Evolutionary conservation across 2,329 filamentous ascomycete genomes (phyloP), one percentile per base, ranked within the genome.

Genomic region (Colletotrichum falcatum): DNA sequence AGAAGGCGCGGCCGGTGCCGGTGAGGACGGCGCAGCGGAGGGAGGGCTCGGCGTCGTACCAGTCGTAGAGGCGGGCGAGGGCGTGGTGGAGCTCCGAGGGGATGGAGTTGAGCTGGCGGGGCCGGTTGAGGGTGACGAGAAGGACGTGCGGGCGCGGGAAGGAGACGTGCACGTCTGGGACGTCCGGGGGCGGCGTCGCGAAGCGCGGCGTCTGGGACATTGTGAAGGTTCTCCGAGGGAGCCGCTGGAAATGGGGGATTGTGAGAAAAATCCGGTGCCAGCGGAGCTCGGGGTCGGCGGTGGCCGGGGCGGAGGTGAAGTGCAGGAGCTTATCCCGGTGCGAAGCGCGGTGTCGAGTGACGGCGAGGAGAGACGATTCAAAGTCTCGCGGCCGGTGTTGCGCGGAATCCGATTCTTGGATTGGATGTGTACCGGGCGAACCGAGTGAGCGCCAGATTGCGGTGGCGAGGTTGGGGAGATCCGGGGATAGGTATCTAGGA

Each of bases 21-120:
- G 90, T 92, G 55, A 93, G 76, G 2, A 93, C 84, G 55, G 88
- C 90, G 76, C 88, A 89, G 55, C 87, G 86, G 56, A 92, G 84
- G 1, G 79, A 79, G 1, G 89, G 86, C 78, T 92, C 86, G n/a
- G 76, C 77, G 76, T 93, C 91, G 78, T 88, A 91, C 86, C 89
- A 91, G 20, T 81, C 77, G 46, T 72, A 73, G 33, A 89, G 81
- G 1, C 73, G 71, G 69, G 83, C 82, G 44, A 90, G 82, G 63
- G 83, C 82, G 65, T 79, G 78, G 78, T 90, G 87, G 76, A 83
- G 82, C 5, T 81, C 76, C 1, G 81, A 79, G 9, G 81, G 83
- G 75, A 91, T 84, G 61, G 87, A 84, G 79, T 91, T 91, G 75
- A 91, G 87, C 68, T 86, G 82, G 39, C 79, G 76, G 6, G 89